Percentiles rank a stretch among this genome's conserved stretches.
These are phyloP conservation scores for Vinca major DNA, from an alignment of 305 asterid species.

Conservation along the genomic window DNA sequence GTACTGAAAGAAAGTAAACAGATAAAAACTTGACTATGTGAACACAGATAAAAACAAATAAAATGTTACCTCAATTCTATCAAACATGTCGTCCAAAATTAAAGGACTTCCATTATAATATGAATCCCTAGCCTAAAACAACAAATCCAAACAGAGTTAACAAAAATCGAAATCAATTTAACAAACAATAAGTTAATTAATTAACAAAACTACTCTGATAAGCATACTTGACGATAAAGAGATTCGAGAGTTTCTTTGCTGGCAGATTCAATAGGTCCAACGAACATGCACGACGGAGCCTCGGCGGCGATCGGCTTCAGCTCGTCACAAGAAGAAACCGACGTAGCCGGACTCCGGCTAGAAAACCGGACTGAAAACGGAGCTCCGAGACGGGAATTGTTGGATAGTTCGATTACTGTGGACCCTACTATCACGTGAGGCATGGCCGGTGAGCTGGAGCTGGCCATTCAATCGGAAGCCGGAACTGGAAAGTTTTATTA, in stretches of 20 bases:
- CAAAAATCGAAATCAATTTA: neutral
- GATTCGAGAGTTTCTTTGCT: slow-evolving; percentile 87
- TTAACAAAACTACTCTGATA: neutral
- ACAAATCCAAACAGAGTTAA: neutral
- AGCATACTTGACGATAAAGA: slow-evolving; percentile 64
- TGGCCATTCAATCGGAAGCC: slow-evolving; percentile 42
- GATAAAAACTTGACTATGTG: too few relatives aligned
- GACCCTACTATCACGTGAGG: slow-evolving; percentile 43
- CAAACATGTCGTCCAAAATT: too few relatives aligned
- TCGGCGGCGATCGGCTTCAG: slow-evolving; percentile 32
- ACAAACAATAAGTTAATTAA: neutral
- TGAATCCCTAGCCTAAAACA: too few relatives aligned
- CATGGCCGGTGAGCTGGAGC: slow-evolving; percentile 48
- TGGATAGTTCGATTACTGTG: slow-evolving; percentile 34
- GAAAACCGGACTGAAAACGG: slow-evolving; percentile 43
- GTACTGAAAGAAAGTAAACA: neutral
- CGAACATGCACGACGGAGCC: slow-evolving; percentile 85
- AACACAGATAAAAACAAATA: too few relatives aligned
- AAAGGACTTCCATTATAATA: too few relatives aligned
- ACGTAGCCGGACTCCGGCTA: slow-evolving; percentile 31
- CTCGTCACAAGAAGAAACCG: slow-evolving; percentile 29
- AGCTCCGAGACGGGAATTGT: slow-evolving; percentile 38
- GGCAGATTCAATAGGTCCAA: slow-evolving; percentile 90
- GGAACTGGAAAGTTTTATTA: neutral
- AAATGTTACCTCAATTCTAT: too few relatives aligned